A percentile compares a stretch with the other conserved stretches of the same genome.
Conservation (phyloP, 139 green algal species). For the Chlorella sorokiniana region DNA sequence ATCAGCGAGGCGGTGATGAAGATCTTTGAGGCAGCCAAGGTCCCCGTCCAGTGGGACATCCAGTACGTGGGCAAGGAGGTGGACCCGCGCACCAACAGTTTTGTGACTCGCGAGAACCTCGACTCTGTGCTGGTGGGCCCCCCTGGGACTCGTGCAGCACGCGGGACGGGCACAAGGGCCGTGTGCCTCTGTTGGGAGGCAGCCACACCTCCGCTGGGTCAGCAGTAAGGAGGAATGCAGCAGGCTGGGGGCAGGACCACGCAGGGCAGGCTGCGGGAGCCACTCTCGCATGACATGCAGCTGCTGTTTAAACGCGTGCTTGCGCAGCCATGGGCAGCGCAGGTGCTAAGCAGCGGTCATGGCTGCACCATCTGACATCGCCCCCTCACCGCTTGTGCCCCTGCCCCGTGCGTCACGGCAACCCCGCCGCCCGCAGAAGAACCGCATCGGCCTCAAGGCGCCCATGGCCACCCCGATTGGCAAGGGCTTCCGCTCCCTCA, state of each 20-base stretch:
- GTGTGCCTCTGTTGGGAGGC: too few species aligned
- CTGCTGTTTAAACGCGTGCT: too few species aligned
- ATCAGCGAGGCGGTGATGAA: constrained; percentile 83
- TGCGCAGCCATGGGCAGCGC: too few species aligned
- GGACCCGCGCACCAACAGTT: constrained; percentile 90
- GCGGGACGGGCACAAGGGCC: too few species aligned
- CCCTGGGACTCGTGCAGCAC: background rate
- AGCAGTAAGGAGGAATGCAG: too few species aligned
- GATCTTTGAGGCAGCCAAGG: constrained; percentile 81
- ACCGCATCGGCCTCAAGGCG: constrained; percentile 92
- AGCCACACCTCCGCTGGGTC: too few species aligned
- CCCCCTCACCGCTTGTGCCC: background rate
- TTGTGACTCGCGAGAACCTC: constrained; percentile 92
- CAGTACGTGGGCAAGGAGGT: constrained; percentile 83
- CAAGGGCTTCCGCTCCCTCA: constrained; percentile 92
- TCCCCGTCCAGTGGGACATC: constrained; percentile 91
- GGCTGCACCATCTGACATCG: background rate
- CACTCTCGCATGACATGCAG: too few species aligned
- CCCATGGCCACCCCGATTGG: constrained; percentile 98
- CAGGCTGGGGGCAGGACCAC: too few species aligned
- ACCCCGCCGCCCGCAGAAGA: constrained; percentile 55
- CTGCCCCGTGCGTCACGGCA: background rate
- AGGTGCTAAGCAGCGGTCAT: too few species aligned
- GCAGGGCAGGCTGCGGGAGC: too few species aligned
- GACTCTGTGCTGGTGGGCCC: constrained; percentile 86